Base-by-base conservation (phyloP, 2,329 filamentous ascomycete genomes). In the Aspergillus felis region DNA sequence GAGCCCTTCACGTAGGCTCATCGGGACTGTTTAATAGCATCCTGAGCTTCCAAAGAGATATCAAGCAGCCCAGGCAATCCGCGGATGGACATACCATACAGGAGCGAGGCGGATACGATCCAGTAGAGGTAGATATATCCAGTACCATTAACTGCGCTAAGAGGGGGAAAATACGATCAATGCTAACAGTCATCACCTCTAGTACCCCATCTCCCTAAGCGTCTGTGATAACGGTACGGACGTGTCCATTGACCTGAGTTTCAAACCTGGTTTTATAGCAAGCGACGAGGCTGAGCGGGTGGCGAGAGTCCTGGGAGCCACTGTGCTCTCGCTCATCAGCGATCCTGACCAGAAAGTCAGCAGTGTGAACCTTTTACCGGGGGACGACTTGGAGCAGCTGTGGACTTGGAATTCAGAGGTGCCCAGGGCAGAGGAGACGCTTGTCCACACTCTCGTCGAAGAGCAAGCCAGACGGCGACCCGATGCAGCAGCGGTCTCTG, bases 401-500 rank as follows among this genome's bases (percentile, higher is more conserved):
- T n/a, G n/a, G 35, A 12, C 12, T 4, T 41, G 35, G 35, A 41
- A n/a, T 7, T 14, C 12, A n/a, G n/a, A 41, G 12, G 35, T 41
- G 35, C 12, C 12, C n/a, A 17, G 12, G 12, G 35, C 12, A 41
- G 35, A 12, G 35, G 35, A 41, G 35, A 14, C 35, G 35, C 12
- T 41, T 41, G 35, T 14, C 12, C 12, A 53, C 20, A 25, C 2
- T 20, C 27, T 27, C 27, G 14, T 41, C 17, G 14, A 42, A 49
- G 49, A 41, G 22, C 50, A 38, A n/a, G 42, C 14, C 8, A 38
- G 17, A 47, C 38, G 12, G 27, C 47, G 24, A 50, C 58, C 58
- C 10, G 28, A 57, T 41, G 29, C 51, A 7, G n/a, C 35, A 29
- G 66, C 66, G 4, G 57, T 68, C 28, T 54, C 51, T 28, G 62